Evolutionary conservation across 2,329 filamentous ascomycete species (phyloP), one percentile per base, ranked within the genome.

Genomic region (Colletotrichum viniferum): DNA sequence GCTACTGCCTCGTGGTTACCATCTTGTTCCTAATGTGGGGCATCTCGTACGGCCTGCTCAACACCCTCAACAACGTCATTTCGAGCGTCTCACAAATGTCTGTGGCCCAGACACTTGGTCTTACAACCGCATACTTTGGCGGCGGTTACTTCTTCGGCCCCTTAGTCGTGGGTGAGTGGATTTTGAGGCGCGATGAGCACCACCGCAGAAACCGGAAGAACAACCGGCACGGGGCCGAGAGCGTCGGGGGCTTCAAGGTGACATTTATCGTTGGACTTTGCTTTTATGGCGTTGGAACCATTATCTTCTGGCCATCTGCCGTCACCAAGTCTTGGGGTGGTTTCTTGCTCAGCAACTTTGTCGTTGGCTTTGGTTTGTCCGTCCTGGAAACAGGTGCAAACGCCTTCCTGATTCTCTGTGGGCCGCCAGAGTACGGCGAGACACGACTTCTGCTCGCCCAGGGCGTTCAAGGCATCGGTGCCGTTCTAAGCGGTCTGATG

Each of bases 21-120:
- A 90, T 96, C 8, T 87, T 98, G 0, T 98, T 98, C 84, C 92
- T 98, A 77, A 86, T 98, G 4, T 98, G 95, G 96, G 96, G 96
- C 0, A 94, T 98, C 73, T 96, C 95, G 0, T 98, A 98, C 79
- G 96, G 96, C 1, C 89, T 98, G 3, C 87, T 98, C 7, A 95
- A 97, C 80, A 94, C 93, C 0, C 89, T 98, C 32, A 98, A 98
- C 81, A 89, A 89, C 24, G 91, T 92, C 28, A 92, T 95, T 68
- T 91, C 93, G 43, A 81, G 84, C 14, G 89, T 95, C 7, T 89
- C 92, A 16, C 80, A 89, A 26, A 93, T 94, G 88, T 90, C 87
- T 1, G 83, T 87, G 0, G 88, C 90, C 8, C 89, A 95, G 82
- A 92, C 90, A 0, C 85, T 95, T 4, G 92, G 92, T 2, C 88